A percentile compares a stretch with the other conserved stretches of the same genome.
These are phyloP conservation scores for Centaurea solstitialis DNA, from an alignment of 129 eudicot species.

Conservation along the genomic window DNA sequence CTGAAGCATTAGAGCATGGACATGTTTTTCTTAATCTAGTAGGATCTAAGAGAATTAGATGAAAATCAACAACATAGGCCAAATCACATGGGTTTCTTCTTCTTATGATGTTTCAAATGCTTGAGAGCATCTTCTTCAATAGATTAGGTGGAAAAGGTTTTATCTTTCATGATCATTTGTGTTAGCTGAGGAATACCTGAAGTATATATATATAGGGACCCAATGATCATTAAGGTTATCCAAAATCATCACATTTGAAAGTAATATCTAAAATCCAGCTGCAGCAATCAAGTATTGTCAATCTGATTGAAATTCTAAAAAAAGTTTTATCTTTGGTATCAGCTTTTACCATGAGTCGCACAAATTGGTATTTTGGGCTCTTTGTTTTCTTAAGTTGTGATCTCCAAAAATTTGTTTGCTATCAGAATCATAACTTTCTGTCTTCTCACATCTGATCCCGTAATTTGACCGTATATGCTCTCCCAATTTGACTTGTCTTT, in stretches of 20 bases:
- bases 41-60: constrained; percentile 49
- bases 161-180: not conserved
- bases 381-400: not conserved
- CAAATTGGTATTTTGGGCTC: not conserved
- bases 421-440: not conserved
- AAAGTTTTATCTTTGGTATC: too few species aligned
- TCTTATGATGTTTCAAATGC: not conserved
- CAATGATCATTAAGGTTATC: too few species aligned
- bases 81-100: constrained; percentile 24
- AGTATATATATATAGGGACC: not conserved
- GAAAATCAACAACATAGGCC: constrained; percentile 37
- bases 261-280: too few species aligned
- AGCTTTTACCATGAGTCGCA: not conserved
- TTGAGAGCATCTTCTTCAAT: not conserved
- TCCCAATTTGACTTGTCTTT: not conserved
- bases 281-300: too few species aligned
- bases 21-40: constrained; percentile 32
- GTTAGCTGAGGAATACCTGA: not conserved
- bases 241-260: too few species aligned
- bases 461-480: not conserved
- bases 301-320: too few species aligned
- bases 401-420: not conserved
- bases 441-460: not conserved
- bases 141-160: not conserved
- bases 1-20: not conserved